Base-by-base conservation (phyloP, 345 rosid species). In the Syzygium aqueum region DNA sequence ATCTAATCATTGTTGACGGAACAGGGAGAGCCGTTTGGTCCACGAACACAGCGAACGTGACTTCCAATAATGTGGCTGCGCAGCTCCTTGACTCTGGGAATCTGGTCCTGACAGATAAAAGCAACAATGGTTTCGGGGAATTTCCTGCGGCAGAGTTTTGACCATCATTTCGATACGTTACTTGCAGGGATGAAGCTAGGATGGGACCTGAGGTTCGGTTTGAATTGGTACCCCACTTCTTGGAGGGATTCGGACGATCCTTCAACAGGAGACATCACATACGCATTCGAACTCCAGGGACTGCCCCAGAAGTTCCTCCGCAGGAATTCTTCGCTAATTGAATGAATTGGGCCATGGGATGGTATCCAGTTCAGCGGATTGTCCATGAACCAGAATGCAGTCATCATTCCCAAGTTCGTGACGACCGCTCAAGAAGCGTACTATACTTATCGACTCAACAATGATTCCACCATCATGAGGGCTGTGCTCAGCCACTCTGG, bases 231-330 rank as follows among this genome's bases (percentile, higher is more conserved):
- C 40, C 52, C 92, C 63, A 90, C 88, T 16, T 92, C 94, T 15
- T 92, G 94, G 95, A 93, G 84, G 85, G 85, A 89, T 83, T 15
- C 30, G 2, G 37, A 53, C 3, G 94, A 93, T 89, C 94, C 94
- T 63, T 92, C 95, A 1, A 84, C 88, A 5, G 95, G 95, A 5
- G 85, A 91, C 14, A 91, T 65, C 77, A n/a, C 85, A 15, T 27
- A 51, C 30, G n/a, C 5, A 51, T 10, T 91, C 0, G 88, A 90
- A n/a, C 51, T 85, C 37, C 84, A 28, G 86, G 92, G 89, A 15
- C 90, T 91, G 52, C 89, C 94, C 8, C 91, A 93, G 54, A 5
- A 11, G 9, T 25, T 50, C 57, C 73, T 84, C 17, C 84, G 53
- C 53, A 65, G 33, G 85, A 93, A 89, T 61, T 86, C 91, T 3